A percentile compares a stretch with the other conserved stretches of the same genome.
Conservation (phyloP, 257 asterid species). For the Nicotiana knightiana region DNA sequence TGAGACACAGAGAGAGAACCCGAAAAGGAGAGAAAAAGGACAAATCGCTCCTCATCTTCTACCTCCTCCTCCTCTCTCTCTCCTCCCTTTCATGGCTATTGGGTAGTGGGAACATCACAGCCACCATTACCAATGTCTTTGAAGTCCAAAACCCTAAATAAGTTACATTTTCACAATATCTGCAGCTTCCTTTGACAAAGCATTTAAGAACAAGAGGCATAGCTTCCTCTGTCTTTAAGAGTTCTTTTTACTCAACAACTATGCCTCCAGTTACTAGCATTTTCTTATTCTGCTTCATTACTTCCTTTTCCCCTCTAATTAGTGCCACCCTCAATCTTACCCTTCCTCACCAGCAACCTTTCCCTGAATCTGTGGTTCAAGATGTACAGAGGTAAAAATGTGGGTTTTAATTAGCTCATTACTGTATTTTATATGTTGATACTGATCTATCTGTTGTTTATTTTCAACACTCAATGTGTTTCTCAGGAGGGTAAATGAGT, state of each 20-base stretch:
- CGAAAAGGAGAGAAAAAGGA: background rate
- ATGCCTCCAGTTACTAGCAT: slow-evolving; percentile 30
- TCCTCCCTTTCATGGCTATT: background rate
- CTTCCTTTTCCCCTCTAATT: slow-evolving; percentile 11
- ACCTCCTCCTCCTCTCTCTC: background rate
- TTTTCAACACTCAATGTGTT: background rate
- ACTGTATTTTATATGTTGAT: background rate
- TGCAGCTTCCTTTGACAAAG: background rate
- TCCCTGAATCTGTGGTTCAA: slow-evolving; percentile 41
- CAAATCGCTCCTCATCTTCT: background rate
- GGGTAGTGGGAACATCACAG: background rate
- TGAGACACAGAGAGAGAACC: background rate
- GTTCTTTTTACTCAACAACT: slow-evolving; percentile 4
- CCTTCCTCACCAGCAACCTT: slow-evolving; percentile 43
- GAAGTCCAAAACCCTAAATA: background rate
- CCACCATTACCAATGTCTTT: background rate
- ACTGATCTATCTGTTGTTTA: background rate
- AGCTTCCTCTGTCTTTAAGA: slow-evolving; percentile 15
- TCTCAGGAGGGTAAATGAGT: slow-evolving; percentile 12
- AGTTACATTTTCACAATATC: background rate
- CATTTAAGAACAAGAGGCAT: slow-evolving; percentile 11
- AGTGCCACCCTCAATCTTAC: slow-evolving; percentile 32
- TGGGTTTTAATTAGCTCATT: background rate
- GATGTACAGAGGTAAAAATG: slow-evolving; percentile 38
- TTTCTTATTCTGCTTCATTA: slow-evolving; percentile 25